Base-by-base conservation (phyloP, 345 rosid genomes). In the Boechera retrofracta region DNA sequence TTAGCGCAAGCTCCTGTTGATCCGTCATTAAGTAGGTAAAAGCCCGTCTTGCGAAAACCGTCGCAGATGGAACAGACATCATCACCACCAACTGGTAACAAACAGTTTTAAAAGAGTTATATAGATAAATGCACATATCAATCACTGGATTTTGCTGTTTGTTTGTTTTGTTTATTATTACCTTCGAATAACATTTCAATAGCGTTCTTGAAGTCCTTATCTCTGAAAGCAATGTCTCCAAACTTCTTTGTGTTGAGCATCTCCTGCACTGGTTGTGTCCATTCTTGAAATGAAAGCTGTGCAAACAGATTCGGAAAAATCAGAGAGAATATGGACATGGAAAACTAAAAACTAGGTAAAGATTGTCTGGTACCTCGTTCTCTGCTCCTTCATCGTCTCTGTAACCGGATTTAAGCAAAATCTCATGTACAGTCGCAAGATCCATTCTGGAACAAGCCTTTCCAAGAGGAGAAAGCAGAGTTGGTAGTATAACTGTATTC, bases 241-340 rank as follows among this genome's bases (percentile, higher is more conserved):
- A 81, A 78, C 73, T 90, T 93, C 70, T 93, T 93, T 16, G 91
- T 89, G 26, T 87, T 88, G 80, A 93, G 64, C 85, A 88, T 91
- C 71, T 91, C 97, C 77, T 91, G 97, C 57, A 91, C 94, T 85
- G 86, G 91, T 69, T 91, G 90, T 0, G 97, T 91, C 94, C 94
- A 91, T 74, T 89, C 94, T 88, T 91, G 94, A 81, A 91, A 91
- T 7, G 94, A 91, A 33, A 91, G 84, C 97, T 92, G 79, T 79
- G 81, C 36, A 51, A 35, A 24, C 18, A 49, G 58, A 65, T 49
- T 70, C 33, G 21, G 44, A 67, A 5, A 56, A 47, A 21, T 4
- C 18, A 45, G 51, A 13, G 51, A 45, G 51, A 13, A 28, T 68
- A 5, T 61, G 56, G n/a, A 60, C 24, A 1, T 16, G 29, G 24